A percentile compares a stretch with the other conserved stretches of the same genome.
Conservation (phyloP, 169 alveolate genomes). For the Pseudocohnilembus persalinus region DNA sequence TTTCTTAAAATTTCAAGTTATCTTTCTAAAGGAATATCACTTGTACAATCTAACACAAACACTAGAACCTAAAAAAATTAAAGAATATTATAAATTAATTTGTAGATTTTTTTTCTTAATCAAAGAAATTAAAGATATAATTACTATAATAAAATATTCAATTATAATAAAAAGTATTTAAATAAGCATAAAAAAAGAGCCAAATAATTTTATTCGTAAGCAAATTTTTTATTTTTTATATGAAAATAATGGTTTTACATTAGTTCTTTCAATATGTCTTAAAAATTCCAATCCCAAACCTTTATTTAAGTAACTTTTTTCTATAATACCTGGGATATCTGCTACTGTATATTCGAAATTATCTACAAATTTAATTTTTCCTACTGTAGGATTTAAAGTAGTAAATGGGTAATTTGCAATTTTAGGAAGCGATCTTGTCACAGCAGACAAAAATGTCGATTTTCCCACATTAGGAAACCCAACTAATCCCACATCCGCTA, state of each 20-base stretch:
- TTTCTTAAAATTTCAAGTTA: slow-evolving; percentile 34
- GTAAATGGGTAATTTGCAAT: slow-evolving; percentile 90
- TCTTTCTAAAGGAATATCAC: slow-evolving; percentile 21
- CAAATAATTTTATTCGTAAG: slow-evolving; percentile 19
- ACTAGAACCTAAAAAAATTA: slow-evolving; percentile 16
- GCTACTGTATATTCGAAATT: slow-evolving; percentile 74
- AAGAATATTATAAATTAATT: no score
- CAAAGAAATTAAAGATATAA: not conserved
- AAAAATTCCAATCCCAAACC: slow-evolving; percentile 91
- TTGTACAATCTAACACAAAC: slow-evolving; percentile 26
- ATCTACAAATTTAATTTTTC: slow-evolving; percentile 73
- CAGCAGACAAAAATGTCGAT: slow-evolving; percentile 65
- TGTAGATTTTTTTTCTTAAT: no score
- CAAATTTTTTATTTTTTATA: slow-evolving; percentile 65
- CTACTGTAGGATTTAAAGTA: slow-evolving; percentile 79
- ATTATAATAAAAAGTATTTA: slow-evolving; percentile 50
- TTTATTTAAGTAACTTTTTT: slow-evolving; percentile 85
- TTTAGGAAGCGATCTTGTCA: slow-evolving; percentile 80
- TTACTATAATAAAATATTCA: no score
- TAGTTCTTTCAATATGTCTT: slow-evolving; percentile 88
- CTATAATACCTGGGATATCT: slow-evolving; percentile 92
- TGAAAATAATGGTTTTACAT: slow-evolving; percentile 66
- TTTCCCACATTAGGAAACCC: slow-evolving; percentile 94
- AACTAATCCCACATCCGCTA: slow-evolving; percentile 89
- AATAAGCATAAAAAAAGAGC: slow-evolving; percentile 47